These are phyloP conservation scores for Annulohypoxylon maeteangense DNA, from an alignment of 495 filamentous ascomycete species.

Conservation along the genomic window DNA sequence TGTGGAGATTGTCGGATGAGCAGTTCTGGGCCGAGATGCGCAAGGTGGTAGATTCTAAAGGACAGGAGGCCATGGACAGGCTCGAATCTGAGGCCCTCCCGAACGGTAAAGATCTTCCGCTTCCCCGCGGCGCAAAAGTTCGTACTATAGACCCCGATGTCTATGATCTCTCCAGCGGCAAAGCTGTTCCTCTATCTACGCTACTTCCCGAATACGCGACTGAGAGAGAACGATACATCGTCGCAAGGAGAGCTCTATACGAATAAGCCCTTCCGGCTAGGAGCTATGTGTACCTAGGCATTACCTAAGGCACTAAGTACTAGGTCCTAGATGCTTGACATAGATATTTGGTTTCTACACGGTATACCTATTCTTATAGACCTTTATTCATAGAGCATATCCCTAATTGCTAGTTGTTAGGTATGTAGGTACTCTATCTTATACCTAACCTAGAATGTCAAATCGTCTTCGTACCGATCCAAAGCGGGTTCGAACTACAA, in stretches of 20 bases:
- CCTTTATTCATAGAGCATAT: neutral
- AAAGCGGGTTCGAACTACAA: constrained; percentile 49
- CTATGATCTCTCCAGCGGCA: constrained; percentile 21
- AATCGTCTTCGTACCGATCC: constrained; percentile 50
- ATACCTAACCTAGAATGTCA: constrained; percentile 12
- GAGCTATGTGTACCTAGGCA: no score
- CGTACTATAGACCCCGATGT: constrained; percentile 56
- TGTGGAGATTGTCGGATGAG: constrained; percentile 53
- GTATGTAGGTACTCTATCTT: neutral
- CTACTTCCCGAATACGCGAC: constrained; percentile 47
- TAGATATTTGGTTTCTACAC: neutral
- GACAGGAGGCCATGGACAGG: constrained; percentile 43
- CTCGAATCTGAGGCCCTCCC: constrained; percentile 50
- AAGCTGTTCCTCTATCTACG: constrained; percentile 47
- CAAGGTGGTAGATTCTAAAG: constrained; percentile 39
- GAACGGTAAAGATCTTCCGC: constrained; percentile 43
- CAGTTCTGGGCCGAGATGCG: constrained; percentile 54
- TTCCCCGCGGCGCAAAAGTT: constrained; percentile 49
- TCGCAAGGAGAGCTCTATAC: constrained; percentile 20
- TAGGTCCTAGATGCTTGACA: no score
- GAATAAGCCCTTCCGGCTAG: neutral
- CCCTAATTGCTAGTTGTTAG: neutral
- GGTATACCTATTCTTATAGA: neutral
- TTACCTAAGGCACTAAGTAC: no score
- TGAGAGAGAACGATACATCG: constrained; percentile 52